Base-by-base conservation (phyloP, 2,329 filamentous ascomycete genomes). In the Aspergillus phoenicis region DNA sequence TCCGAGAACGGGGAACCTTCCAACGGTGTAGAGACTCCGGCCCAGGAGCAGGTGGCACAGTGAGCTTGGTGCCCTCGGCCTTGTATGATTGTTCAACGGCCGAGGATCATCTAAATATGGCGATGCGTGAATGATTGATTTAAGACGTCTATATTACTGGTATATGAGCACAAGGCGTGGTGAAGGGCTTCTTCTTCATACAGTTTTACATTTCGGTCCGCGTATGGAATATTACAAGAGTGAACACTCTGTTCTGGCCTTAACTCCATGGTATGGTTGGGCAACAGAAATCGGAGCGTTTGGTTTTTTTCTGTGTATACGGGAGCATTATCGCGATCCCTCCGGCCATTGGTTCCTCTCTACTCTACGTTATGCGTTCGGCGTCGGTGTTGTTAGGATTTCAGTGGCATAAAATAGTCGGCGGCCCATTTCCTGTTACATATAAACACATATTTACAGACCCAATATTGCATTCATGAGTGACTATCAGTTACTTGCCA, bases 141-240 rank as follows among this genome's bases (percentile, higher is more conserved):
- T 69, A 68, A 36, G 65, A 67, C 62, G 58, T 52, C 59, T 65
- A 58, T 70, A 58, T 58, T 63, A 52, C 30, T 41, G 47, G 45
- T 53, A 48, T 51, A 69, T 61, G 68, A 67, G 69, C 63, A 70
- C 66, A 64, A 62, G 55, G 51, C 30, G 47, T 64, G 68, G 68
- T 67, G 69, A 70, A 70, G 62, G 54, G 3, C 10, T 47, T n/a
- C 20, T 47, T 33, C 38, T 24, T 20, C 20, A 20, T 49, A 11
- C 51, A 28, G 52, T 30, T 53, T 59, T 59, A 52, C 20, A 51
- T 58, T 11, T 60, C 52, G 61, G 57, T 54, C 53, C 33, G 30
- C 26, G 52, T 52, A 56, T 59, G 58, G 52, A 57, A 61, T 58
- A 47, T 49, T 15, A 59, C 36, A 30, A 62, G 60, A 52, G 55